phyloP scores from a whole-genome alignment of 2,329 filamentous ascomycete species.

The Ophiosphaerella herpotricha region DNA sequence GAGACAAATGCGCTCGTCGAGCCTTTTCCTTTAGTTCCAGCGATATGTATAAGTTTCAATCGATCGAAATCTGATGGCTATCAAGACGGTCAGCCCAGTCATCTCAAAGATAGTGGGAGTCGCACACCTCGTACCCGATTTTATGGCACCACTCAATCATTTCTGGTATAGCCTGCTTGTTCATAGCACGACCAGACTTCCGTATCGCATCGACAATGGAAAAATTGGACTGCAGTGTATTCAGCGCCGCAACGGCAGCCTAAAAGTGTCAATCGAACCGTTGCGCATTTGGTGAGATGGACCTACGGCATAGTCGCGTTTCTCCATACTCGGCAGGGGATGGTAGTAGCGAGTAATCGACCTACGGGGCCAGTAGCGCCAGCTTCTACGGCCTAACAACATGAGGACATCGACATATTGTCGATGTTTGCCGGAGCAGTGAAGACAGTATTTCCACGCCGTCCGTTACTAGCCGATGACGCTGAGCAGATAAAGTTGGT shows the following conservation, averaged over 20 bases:
- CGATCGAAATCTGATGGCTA: conserved; percentile 65
- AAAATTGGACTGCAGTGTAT: conserved; percentile 79
- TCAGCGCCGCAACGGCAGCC: conserved; percentile 74
- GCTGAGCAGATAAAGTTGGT: conserved; percentile 6
- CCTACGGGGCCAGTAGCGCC: conserved; percentile 16
- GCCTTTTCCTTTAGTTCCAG: conserved; percentile 93
- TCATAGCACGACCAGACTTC: conserved; percentile 74
- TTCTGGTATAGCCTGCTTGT: conserved; percentile 77
- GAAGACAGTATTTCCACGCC: conserved; percentile 16
- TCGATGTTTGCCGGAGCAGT: conserved; percentile 5
- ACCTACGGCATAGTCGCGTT: conserved; percentile 43
- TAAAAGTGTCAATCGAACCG: conserved; percentile 40
- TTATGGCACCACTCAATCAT: conserved; percentile 78
- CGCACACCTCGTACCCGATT: conserved; percentile 73
- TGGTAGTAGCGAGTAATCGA: conserved; percentile 20
- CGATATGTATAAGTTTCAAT: conserved; percentile 76
- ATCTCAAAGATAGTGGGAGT: conserved; percentile 15
- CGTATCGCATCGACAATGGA: conserved; percentile 76
- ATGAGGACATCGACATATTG: conserved; percentile 41
- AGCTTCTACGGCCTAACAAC: conserved; percentile 30
- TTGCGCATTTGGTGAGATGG: not conserved
- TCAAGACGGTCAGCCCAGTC: conserved; percentile 9
- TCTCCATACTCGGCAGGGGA: conserved; percentile 31
- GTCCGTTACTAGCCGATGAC: conserved; percentile 32
- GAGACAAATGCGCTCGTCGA: conserved; percentile 85